Conservation (phyloP, 495 filamentous ascomycete species). For the Chaetomium cochliodes region DNA sequence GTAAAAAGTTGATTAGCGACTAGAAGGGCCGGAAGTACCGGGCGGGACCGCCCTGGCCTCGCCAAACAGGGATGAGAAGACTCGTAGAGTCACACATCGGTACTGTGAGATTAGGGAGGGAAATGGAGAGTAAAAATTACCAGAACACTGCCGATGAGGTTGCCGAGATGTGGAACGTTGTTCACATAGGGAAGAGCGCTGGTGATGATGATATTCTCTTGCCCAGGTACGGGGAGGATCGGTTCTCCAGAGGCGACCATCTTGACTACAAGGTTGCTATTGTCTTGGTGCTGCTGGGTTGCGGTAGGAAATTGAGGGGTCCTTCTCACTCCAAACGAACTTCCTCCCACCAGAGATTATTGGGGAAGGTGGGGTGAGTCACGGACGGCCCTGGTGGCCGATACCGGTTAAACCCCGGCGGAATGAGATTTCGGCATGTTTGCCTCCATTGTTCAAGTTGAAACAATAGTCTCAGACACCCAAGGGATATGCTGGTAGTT, state of each 20-base stretch:
- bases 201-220: slow-evolving; percentile 58
- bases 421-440: neutral
- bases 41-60: neutral
- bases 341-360: slow-evolving; percentile 7
- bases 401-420: slow-evolving; percentile 19
- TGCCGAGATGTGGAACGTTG: slow-evolving; percentile 93
- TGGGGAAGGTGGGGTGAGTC: slow-evolving; percentile 26
- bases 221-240: slow-evolving; percentile 46
- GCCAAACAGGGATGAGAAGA: slow-evolving; percentile 2
- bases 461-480: no score
- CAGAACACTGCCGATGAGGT: slow-evolving; percentile 87
- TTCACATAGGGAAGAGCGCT: slow-evolving; percentile 86
- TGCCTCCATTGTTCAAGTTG: neutral
- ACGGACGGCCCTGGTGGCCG: slow-evolving; percentile 2
- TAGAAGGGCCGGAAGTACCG: slow-evolving; percentile 1
- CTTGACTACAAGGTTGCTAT: neutral
- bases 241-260: slow-evolving; percentile 24
- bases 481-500: no score
- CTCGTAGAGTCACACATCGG: neutral
- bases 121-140: slow-evolving; percentile 20
- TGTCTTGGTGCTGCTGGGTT: neutral
- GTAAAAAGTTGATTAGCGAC: slow-evolving; percentile 11
- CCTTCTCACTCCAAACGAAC: slow-evolving; percentile 6
- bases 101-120: neutral
- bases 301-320: slow-evolving; percentile 11